Evolutionary conservation across 2,329 filamentous ascomycete genomes (phyloP).

Genomic region (Lasiodiplodia gonubiensis): DNA sequence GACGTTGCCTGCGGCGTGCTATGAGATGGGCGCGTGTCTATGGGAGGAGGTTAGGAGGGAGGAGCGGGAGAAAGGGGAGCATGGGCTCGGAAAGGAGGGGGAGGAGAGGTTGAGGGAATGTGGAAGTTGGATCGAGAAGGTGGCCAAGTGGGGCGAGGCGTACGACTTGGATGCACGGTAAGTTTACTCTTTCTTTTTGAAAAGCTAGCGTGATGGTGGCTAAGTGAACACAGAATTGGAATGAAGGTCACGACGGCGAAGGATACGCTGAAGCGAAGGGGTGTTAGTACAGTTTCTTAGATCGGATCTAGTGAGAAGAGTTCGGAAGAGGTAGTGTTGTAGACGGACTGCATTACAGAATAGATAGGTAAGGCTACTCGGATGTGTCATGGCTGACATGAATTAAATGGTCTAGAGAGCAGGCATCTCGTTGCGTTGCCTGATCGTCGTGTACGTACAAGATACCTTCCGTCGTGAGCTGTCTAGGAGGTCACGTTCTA

Average conservation of each 20-base stretch:
- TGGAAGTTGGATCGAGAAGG: slow-evolving; percentile 68
- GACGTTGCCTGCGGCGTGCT: slow-evolving; percentile 74
- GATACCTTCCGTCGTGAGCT: too few species aligned
- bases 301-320: neutral
- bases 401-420: neutral
- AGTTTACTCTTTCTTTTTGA: slow-evolving; percentile 30
- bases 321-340: neutral
- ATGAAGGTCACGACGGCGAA: slow-evolving; percentile 74
- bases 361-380: neutral
- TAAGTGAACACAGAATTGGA: slow-evolving; percentile 56
- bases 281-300: slow-evolving; percentile 31
- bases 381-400: neutral
- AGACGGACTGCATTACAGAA: neutral
- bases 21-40: slow-evolving; percentile 81
- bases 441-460: too few species aligned
- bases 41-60: slow-evolving; percentile 68
- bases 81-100: slow-evolving; percentile 30
- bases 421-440: neutral
- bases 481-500: neutral
- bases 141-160: slow-evolving; percentile 68
- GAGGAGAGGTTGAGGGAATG: slow-evolving; percentile 64
- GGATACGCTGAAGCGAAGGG: slow-evolving; percentile 61
- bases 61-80: slow-evolving; percentile 46
- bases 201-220: slow-evolving; percentile 25
- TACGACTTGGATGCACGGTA: slow-evolving; percentile 74